Evolutionary conservation across 768 basidiomycete species (phyloP), one percentile per base, ranked within the genome.

Genomic region (Pleurotus cornucopiae): DNA sequence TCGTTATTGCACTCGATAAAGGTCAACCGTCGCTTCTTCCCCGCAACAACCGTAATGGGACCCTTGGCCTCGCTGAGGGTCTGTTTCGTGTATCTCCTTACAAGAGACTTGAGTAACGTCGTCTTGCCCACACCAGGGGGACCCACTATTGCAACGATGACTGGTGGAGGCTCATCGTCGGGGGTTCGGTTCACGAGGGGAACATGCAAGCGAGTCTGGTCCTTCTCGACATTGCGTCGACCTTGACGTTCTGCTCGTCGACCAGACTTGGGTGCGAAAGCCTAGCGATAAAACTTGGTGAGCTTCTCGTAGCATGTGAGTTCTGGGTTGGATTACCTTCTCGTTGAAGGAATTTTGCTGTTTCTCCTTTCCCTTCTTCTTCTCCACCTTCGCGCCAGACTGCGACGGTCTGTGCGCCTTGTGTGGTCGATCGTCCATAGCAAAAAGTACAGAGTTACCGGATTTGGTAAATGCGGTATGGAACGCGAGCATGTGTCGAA

Each of bases 1-100:
- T 98, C 95, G 67, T 94, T 98, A 64, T 94, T 94, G 74, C 94
- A 98, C 71, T 98, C 97, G 49, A 99, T 81, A 67, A 98, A 94
- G 0, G 97, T 98, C n/a, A 98, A 76, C 12, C 97, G 77, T 48
- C 92, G 80, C 63, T 86, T 92, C 76, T 98, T 98, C 41, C 96
- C 95, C 49, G 86, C 86, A 45, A 98, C 89, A 18, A 98, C 89
- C 0, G 97, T 99, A 49, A 98, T 85, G 4, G 97, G 97, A 0
- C 97, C 97, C 63, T 89, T 88, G 57, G 88, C 85, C 23, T 98
- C 91, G 61, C 83, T 86, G 21, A 98, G 72, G 0, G 90, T 92
- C 71, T 97, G 94, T 66, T 98, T 99, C 7, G 96, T 92, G 69
- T 92, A 95, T 44, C 96, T 78, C 59, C 92, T 80, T 37, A 99